A percentile compares a stretch with the other conserved stretches of the same genome.
phyloP scores from a whole-genome alignment of 768 basidiomycete species.

The Amanita inopinata region DNA sequence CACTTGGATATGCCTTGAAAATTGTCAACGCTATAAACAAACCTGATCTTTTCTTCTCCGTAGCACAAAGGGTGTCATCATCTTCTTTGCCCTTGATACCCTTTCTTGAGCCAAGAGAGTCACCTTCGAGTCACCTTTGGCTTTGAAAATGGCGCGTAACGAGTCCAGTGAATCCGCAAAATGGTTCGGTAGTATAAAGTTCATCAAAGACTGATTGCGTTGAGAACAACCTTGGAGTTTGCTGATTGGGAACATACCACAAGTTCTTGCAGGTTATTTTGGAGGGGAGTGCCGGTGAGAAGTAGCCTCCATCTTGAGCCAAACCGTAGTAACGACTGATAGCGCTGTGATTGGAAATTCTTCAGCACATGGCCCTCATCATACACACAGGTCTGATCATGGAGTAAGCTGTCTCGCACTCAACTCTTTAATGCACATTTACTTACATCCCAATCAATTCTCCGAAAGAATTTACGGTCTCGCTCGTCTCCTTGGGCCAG shows the following conservation, averaged over 20 bases:
- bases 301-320: slow-evolving; percentile 84
- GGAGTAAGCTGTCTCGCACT: slow-evolving; percentile 5
- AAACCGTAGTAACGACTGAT: slow-evolving; percentile 79
- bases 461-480: slow-evolving; percentile 90
- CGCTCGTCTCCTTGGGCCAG: slow-evolving; percentile 83
- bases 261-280: slow-evolving; percentile 84
- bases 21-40: slow-evolving; percentile 10
- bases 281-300: slow-evolving; percentile 91
- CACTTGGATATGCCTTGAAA: neutral
- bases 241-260: slow-evolving; percentile 47
- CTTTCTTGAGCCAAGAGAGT: slow-evolving; percentile 87
- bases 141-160: slow-evolving; percentile 93
- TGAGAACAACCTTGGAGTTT: neutral
- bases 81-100: slow-evolving; percentile 91
- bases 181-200: slow-evolving; percentile 91
- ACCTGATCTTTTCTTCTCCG: slow-evolving; percentile 95
- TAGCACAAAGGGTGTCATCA: slow-evolving; percentile 99
- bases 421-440: neutral
- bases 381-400: slow-evolving; percentile 74
- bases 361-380: slow-evolving; percentile 98
- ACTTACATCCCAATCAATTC: slow-evolving; percentile 87
- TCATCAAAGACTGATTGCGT: slow-evolving; percentile 75
- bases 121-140: slow-evolving; percentile 84
- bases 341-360: slow-evolving; percentile 96
- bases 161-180: slow-evolving; percentile 72